phyloP scores from a whole-genome alignment of 2,329 filamentous ascomycete genomes.

The Cladosporium phlei region DNA sequence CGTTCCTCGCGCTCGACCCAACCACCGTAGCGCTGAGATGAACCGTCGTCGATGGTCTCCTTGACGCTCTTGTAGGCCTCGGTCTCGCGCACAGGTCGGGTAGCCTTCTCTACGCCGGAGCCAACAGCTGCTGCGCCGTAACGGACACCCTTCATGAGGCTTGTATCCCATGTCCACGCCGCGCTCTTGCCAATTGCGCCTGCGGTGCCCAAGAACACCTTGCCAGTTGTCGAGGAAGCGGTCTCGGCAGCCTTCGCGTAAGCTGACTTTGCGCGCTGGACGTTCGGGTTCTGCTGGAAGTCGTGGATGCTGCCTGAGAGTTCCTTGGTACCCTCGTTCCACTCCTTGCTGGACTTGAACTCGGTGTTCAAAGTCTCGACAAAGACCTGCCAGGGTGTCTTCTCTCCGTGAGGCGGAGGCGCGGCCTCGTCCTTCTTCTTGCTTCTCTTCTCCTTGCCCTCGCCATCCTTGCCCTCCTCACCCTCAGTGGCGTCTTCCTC shows the following conservation, averaged over 20 bases:
- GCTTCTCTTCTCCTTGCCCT: conserved; percentile 49
- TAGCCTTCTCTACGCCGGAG: conserved; percentile 86
- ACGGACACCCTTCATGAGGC: conserved; percentile 84
- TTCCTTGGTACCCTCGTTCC: conserved; percentile 98
- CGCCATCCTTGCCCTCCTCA: conserved; percentile 41
- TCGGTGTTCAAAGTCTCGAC: conserved; percentile 91
- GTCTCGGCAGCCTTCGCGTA: conserved; percentile 83
- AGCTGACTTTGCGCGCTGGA: conserved; percentile 77
- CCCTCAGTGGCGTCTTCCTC: conserved; percentile 40
- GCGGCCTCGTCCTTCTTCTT: conserved; percentile 67
- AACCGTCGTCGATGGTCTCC: conserved; percentile 93
- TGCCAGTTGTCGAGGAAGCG: conserved; percentile 71
- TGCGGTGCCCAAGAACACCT: conserved; percentile 79
- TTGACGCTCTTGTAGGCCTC: conserved; percentile 92
- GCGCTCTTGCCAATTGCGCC: conserved; percentile 85
- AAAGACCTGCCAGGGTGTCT: conserved; percentile 98
- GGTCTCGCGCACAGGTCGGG: conserved; percentile 86
- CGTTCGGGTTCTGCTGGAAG: conserved; percentile 87
- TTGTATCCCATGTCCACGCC: conserved; percentile 94
- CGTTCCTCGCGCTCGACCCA: conserved; percentile 97
- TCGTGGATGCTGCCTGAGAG: conserved; percentile 83
- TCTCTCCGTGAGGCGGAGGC: conserved; percentile 94
- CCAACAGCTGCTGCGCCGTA: conserved; percentile 82
- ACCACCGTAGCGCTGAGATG: conserved; percentile 90
- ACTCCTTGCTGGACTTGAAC: conserved; percentile 96